Conservation (phyloP, 2,329 filamentous ascomycete species). For the Emergomyces pasteurianus region DNA sequence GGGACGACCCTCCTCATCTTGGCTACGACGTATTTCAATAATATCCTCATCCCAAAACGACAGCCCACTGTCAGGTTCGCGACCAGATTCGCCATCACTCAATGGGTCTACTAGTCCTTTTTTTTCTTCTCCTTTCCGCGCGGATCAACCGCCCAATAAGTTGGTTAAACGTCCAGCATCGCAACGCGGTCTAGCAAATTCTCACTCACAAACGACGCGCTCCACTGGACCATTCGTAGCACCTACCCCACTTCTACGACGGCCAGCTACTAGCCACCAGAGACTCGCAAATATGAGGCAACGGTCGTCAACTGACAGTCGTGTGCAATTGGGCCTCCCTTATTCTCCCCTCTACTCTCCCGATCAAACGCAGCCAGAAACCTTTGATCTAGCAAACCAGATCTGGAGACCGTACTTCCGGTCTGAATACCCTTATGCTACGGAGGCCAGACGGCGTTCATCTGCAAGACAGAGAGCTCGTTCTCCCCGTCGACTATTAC, state of each 20-base stretch:
- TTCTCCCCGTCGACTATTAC: constrained; percentile 32
- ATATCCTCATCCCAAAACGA: constrained; percentile 37
- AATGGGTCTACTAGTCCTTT: constrained; percentile 43
- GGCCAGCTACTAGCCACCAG: constrained; percentile 53
- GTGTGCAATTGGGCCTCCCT: constrained; percentile 1
- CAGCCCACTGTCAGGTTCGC: constrained; percentile 37
- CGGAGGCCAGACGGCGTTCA: constrained; percentile 21
- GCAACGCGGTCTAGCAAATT: constrained; percentile 34
- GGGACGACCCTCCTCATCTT: constrained; percentile 37
- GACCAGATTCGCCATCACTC: constrained; percentile 41
- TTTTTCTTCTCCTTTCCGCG: constrained; percentile 17
- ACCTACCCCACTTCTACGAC: constrained; percentile 39
- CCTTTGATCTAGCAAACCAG: constrained; percentile 5
- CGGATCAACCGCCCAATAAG: constrained; percentile 41
- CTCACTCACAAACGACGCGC: constrained; percentile 17
- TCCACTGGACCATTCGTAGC: constrained; percentile 24
- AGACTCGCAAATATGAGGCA: constrained; percentile 43
- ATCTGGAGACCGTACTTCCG: constrained; percentile 31
- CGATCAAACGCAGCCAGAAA: constrained; percentile 4
- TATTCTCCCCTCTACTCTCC: constrained; percentile 12
- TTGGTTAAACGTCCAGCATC: constrained; percentile 51
- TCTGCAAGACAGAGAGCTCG: constrained; percentile 24
- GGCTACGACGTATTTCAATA: constrained; percentile 45
- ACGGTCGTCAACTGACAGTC: constrained; percentile 23
- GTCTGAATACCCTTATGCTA: constrained; percentile 14